Percentiles rank a stretch among this genome's conserved stretches.
Evolutionary conservation across 495 filamentous ascomycete genomes (phyloP).

Genomic region (Aspergillus sclerotioniger): DNA sequence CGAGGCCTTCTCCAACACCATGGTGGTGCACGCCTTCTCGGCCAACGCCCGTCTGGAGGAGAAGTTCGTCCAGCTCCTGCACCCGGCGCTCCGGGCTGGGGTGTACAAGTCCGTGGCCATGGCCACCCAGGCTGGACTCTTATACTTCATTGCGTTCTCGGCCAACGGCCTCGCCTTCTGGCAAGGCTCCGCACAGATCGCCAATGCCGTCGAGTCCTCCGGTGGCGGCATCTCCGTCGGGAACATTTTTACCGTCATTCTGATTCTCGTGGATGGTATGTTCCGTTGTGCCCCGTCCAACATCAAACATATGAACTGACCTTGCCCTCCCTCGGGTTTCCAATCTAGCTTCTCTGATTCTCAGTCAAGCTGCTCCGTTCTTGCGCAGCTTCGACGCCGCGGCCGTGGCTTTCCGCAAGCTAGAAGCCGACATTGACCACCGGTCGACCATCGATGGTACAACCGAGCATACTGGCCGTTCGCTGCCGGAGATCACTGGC

Average conservation of each 20-base stretch:
- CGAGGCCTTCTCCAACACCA: constrained; percentile 44
- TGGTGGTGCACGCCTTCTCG: constrained; percentile 51
- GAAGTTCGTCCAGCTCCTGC: constrained; percentile 52
- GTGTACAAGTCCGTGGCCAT: constrained; percentile 57
- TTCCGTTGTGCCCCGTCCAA: too few species aligned
- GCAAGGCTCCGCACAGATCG: constrained; percentile 58
- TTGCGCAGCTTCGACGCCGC: constrained; percentile 58
- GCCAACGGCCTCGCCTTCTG: constrained; percentile 69
- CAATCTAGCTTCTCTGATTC: constrained; percentile 53
- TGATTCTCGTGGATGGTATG: constrained; percentile 62
- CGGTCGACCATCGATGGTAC: constrained; percentile 49
- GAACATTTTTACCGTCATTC: constrained; percentile 62
- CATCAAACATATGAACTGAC: constrained; percentile 18
- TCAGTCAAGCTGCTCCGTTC: constrained; percentile 64
- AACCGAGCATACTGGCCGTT: constrained; percentile 31
- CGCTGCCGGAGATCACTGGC: constrained; percentile 36
- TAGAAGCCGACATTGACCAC: constrained; percentile 52
- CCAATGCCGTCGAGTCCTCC: constrained; percentile 39
- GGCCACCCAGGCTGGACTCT: constrained; percentile 60
- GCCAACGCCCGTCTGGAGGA: constrained; percentile 49
- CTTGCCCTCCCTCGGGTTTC: too few species aligned
- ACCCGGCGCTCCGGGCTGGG: constrained; percentile 45
- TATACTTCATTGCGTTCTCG: constrained; percentile 65
- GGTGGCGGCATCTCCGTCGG: constrained; percentile 47
- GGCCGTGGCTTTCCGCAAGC: constrained; percentile 50